Evolutionary conservation across 345 rosid genomes (phyloP), one percentile per base, ranked within the genome.

Genomic region (Hevea brasiliensis): DNA sequence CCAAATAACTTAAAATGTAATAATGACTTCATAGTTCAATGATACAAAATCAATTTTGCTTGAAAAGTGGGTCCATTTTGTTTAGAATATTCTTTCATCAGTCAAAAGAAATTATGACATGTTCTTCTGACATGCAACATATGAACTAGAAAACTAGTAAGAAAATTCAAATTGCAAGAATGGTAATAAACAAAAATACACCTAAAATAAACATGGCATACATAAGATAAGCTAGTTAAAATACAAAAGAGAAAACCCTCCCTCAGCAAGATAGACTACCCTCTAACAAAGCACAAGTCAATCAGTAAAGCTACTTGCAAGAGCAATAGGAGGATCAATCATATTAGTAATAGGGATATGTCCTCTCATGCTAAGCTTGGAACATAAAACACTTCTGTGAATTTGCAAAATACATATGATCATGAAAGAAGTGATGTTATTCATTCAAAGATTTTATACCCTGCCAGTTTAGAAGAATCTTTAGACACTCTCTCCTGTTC

Each of bases 401-500:
- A 73, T 62, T 67, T 18, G 7, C 15, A 42, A 2, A 32, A 53
- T 23, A 15, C 18, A 61, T 41, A 35, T 51, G 55, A 76, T 41
- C 27, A 76, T 20, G 27, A 62, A 23, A 71, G 51, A 20, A 2
- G 11, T 17, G 20, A 15, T 40, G 17, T 42, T 51, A 50, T 37
- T 24, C 26, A 23, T 41, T 18, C 41, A 48, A 4, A 54, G 23
- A 54, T 51, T 68, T 61, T 78, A 68, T 85, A 85, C 88, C 86
- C 80, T 20, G 55, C 45, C 51, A 74, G 68, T 45, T 62, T 41
- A 59, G 47, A 13, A 59, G 48, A 50, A 67, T 27, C 60, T 61
- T 57, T 40, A 53, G 61, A 54, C 15, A 56, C 50, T 69, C 73
- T 40, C 74, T 14, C 67, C 29, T 45, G 61, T n/a, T 59, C 72